A percentile compares a stretch with the other conserved stretches of the same genome.
These are phyloP conservation scores for Diplotaxis tenuifolia DNA, from an alignment of 345 rosid genomes.

Conservation along the genomic window DNA sequence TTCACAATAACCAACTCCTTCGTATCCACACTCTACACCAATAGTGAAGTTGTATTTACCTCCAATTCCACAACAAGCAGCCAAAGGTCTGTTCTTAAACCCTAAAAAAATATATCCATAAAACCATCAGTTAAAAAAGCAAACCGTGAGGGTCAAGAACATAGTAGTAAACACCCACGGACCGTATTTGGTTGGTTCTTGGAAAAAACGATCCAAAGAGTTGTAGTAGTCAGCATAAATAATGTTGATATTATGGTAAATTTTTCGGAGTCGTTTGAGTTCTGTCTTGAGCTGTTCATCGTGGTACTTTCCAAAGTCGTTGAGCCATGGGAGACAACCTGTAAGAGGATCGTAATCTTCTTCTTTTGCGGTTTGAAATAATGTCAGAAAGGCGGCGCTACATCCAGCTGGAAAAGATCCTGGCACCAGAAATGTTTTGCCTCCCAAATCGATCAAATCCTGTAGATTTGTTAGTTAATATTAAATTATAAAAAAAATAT, in stretches of 20 bases:
- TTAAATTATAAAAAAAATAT: no score
- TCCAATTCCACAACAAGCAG: slow-evolving; percentile 49
- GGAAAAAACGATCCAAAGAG: slow-evolving; percentile 24
- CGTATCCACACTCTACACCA: slow-evolving; percentile 27
- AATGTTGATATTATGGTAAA: slow-evolving; percentile 38
- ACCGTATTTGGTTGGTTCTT: slow-evolving; percentile 45
- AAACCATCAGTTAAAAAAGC: neutral
- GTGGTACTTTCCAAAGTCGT: slow-evolving; percentile 41
- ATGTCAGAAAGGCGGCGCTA: slow-evolving; percentile 31
- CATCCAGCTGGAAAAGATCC: slow-evolving; percentile 51
- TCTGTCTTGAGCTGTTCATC: slow-evolving; percentile 38
- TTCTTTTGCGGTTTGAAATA: slow-evolving; percentile 19
- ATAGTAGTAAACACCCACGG: neutral
- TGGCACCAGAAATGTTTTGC: slow-evolving; percentile 45
- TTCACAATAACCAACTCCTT: slow-evolving; percentile 25
- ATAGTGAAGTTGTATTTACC: slow-evolving; percentile 46
- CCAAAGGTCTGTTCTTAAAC: slow-evolving; percentile 25
- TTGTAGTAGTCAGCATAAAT: slow-evolving; percentile 46
- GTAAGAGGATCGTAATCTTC: slow-evolving; percentile 39
- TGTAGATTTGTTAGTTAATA: slow-evolving; percentile 15
- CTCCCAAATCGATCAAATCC: slow-evolving; percentile 50
- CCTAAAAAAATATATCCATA: slow-evolving; percentile 28
- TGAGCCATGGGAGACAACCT: slow-evolving; percentile 47
- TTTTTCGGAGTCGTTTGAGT: slow-evolving; percentile 17
- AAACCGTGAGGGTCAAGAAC: neutral